Conservation (phyloP, 179 eudicot genomes). For the Gypsophila paniculata region DNA sequence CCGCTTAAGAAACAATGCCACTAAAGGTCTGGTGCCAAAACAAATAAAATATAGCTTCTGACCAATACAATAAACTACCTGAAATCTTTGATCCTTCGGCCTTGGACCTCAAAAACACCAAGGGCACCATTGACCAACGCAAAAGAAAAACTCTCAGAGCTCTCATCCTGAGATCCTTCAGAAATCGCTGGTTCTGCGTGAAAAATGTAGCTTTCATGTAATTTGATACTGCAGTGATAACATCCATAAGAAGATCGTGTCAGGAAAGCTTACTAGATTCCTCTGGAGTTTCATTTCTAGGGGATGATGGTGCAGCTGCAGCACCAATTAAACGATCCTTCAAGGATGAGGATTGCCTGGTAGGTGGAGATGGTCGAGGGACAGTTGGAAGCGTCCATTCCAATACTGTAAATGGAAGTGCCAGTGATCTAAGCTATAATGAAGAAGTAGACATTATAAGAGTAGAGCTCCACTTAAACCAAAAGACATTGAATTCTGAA, state of each 20-base stretch:
- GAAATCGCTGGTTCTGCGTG: conserved; percentile 51
- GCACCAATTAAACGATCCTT: conserved; percentile 48
- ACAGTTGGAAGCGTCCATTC: conserved; percentile 98
- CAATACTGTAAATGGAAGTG: conserved; percentile 96
- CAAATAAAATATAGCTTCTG: background rate
- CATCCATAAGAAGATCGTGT: background rate
- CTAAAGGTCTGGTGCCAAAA: conserved; percentile 3
- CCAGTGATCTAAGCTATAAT: conserved; percentile 95
- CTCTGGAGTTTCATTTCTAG: conserved; percentile 40
- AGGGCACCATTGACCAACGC: conserved; percentile 94
- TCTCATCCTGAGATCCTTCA: conserved; percentile 84
- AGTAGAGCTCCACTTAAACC: conserved; percentile 16
- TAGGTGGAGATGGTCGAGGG: conserved; percentile 66
- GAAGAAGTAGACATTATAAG: conserved; percentile 27
- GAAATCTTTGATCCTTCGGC: conserved; percentile 91
- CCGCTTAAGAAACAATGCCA: background rate
- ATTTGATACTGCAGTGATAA: conserved; percentile 6
- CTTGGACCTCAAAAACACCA: conserved; percentile 98
- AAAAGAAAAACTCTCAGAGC: conserved; percentile 89
- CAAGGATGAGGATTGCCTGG: conserved; percentile 54
- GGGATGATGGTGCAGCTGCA: conserved; percentile 48
- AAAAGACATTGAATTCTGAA: background rate
- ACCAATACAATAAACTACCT: conserved; percentile 39
- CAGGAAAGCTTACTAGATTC: conserved; percentile 62
- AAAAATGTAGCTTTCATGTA: conserved; percentile 21